These are phyloP conservation scores for Mycena metata DNA, from an alignment of 768 basidiomycete genomes.

Conservation along the genomic window DNA sequence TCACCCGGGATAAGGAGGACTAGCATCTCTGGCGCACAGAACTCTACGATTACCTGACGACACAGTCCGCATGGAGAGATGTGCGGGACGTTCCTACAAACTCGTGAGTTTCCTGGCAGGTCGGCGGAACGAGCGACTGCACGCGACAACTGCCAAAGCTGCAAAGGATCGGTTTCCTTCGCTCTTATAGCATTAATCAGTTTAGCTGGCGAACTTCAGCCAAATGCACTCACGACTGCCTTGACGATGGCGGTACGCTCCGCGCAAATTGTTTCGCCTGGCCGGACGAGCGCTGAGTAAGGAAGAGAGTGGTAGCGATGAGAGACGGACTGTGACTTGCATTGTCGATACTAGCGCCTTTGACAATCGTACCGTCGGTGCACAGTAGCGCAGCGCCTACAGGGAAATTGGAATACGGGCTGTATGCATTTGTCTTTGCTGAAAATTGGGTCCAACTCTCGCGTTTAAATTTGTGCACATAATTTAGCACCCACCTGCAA, in stretches of 20 bases:
- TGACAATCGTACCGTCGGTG: constrained; percentile 76
- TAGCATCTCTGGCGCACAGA: constrained; percentile 81
- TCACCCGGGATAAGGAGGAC: constrained; percentile 77
- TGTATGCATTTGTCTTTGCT: constrained; percentile 83
- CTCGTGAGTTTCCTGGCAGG: constrained; percentile 51
- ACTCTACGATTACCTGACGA: constrained; percentile 90
- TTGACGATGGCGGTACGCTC: constrained; percentile 95
- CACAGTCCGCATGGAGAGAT: constrained; percentile 95
- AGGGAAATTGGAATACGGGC: constrained; percentile 90
- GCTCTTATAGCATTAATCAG: constrained; percentile 64
- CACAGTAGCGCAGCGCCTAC: constrained; percentile 92
- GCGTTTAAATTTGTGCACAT: too few relatives aligned
- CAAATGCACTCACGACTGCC: constrained; percentile 76
- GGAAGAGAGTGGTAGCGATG: not conserved
- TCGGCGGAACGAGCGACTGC: constrained; percentile 56
- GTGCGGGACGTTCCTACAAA: constrained; percentile 55
- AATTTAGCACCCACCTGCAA: not conserved
- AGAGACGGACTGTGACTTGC: constrained; percentile 80
- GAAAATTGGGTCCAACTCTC: too few relatives aligned
- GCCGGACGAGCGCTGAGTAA: not conserved
- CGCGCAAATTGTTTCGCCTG: constrained; percentile 92
- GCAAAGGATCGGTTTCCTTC: constrained; percentile 80
- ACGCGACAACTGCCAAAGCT: constrained; percentile 80
- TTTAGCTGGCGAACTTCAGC: not conserved
- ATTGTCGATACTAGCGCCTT: constrained; percentile 92